These are phyloP conservation scores for Lepidium didymum DNA, from an alignment of 345 rosid genomes.

Conservation along the genomic window DNA sequence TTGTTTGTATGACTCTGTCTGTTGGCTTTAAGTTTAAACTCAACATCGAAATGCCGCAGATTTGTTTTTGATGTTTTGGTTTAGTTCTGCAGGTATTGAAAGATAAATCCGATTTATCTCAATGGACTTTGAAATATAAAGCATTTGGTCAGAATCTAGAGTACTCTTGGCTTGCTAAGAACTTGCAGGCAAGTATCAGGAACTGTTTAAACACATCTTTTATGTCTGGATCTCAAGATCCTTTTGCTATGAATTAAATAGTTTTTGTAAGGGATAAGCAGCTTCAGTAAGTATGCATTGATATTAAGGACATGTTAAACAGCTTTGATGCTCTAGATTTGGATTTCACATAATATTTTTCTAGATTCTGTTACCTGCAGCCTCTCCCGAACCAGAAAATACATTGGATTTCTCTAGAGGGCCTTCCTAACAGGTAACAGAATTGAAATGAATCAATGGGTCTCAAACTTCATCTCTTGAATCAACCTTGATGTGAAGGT, in stretches of 20 bases:
- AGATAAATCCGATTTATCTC: conserved; percentile 69
- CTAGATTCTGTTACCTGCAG: conserved; percentile 35
- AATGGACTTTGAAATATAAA: conserved; percentile 68
- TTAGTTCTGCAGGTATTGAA: conserved; percentile 45
- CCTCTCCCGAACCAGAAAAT: conserved; percentile 86
- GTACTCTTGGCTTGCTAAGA: conserved; percentile 88
- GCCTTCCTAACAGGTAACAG: conserved; percentile 67
- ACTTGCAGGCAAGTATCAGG: conserved; percentile 57
- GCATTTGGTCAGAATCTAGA: conserved; percentile 86
- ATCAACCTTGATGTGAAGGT: not conserved
- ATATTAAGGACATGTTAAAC: not conserved
- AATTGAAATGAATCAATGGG: not conserved
- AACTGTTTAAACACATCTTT: not conserved
- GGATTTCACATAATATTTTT: not conserved
- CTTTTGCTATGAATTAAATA: not conserved
- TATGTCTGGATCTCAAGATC: not conserved
- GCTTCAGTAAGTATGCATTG: not conserved
- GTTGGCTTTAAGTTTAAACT: not conserved
- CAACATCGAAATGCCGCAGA: not conserved
- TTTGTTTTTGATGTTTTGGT: not conserved
- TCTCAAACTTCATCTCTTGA: not conserved
- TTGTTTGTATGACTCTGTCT: not conserved
- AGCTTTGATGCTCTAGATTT: not conserved
- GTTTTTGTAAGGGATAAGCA: not conserved
- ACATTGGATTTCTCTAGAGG: conserved; percentile 88